These are phyloP conservation scores for Linnemannia hyalina DNA, from an alignment of 192 early-diverging fungal genomes.

Conservation along the genomic window DNA sequence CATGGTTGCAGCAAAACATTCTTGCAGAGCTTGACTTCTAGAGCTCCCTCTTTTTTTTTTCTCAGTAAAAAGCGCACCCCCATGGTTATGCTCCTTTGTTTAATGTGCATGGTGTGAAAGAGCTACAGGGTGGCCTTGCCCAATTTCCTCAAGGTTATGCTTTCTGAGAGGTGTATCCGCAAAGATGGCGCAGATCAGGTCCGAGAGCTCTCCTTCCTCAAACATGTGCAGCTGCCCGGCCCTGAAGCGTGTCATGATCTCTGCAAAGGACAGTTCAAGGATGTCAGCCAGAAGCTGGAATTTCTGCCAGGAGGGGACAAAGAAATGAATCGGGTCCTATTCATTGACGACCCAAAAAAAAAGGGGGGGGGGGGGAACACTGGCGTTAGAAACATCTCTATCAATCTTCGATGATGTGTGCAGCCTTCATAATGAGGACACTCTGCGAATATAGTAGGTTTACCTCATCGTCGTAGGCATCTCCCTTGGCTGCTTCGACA, in stretches of 20 bases:
- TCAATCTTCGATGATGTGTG: neutral
- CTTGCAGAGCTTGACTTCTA: slow-evolving; percentile 14
- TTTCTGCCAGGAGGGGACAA: slow-evolving; percentile 63
- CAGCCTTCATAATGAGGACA: too few relatives aligned
- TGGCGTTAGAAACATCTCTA: neutral
- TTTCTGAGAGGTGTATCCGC: slow-evolving; percentile 66
- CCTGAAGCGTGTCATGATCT: slow-evolving; percentile 69
- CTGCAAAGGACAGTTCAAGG: slow-evolving; percentile 64
- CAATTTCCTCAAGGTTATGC: slow-evolving; percentile 65
- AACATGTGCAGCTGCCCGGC: slow-evolving; percentile 62
- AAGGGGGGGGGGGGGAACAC: neutral
- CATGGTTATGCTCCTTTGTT: neutral
- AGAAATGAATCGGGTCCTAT: slow-evolving; percentile 50
- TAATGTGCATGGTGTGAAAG: slow-evolving; percentile 2
- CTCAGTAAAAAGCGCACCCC: neutral
- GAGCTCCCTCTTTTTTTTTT: neutral
- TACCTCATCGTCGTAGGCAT: slow-evolving; percentile 41
- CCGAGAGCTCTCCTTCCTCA: slow-evolving; percentile 58
- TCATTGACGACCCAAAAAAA: neutral
- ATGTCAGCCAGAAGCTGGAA: slow-evolving; percentile 66
- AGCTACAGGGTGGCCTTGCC: slow-evolving; percentile 46
- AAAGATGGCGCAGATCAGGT: slow-evolving; percentile 68
- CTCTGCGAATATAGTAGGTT: neutral
- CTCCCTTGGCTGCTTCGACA: slow-evolving; percentile 22
- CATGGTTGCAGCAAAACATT: slow-evolving; percentile 42